Conservation (phyloP, 768 basidiomycete species). For the Hortiboletus flavorubellus region DNA sequence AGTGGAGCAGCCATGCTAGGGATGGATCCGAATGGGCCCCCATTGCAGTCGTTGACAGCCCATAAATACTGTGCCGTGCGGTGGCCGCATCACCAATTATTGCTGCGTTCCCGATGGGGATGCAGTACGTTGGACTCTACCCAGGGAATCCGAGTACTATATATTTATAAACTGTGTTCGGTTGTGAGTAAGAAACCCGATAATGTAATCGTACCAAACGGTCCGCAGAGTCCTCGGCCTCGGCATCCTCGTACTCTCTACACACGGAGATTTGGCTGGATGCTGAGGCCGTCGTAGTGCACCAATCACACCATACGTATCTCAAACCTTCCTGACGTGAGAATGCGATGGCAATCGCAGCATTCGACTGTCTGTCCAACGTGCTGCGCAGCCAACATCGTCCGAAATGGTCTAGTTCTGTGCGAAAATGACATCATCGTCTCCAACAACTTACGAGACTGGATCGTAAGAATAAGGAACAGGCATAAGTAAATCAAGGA, state of each 20-base stretch:
- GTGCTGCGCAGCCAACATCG: no score
- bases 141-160: not conserved
- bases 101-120: constrained; percentile 1
- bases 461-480: constrained; percentile 11
- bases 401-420: not conserved
- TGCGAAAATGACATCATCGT: constrained; percentile 3
- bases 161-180: not conserved
- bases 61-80: constrained; percentile 9
- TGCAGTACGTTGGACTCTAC: not conserved
- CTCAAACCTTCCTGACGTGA: no score
- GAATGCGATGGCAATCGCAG: no score
- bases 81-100: not conserved
- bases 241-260: no score
- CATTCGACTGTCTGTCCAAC: no score
- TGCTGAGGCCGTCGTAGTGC: not conserved
- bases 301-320: not conserved
- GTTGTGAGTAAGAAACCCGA: constrained; percentile 2
- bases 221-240: not conserved
- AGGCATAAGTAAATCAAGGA: constrained; percentile 11
- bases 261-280: not conserved
- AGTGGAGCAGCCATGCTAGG: constrained; percentile 6
- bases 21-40: not conserved
- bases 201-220: not conserved
- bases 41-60: not conserved
- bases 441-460: not conserved